These are phyloP conservation scores for Rubroboletus pulcherrimus DNA, from an alignment of 768 basidiomycete genomes.

Conservation along the genomic window DNA sequence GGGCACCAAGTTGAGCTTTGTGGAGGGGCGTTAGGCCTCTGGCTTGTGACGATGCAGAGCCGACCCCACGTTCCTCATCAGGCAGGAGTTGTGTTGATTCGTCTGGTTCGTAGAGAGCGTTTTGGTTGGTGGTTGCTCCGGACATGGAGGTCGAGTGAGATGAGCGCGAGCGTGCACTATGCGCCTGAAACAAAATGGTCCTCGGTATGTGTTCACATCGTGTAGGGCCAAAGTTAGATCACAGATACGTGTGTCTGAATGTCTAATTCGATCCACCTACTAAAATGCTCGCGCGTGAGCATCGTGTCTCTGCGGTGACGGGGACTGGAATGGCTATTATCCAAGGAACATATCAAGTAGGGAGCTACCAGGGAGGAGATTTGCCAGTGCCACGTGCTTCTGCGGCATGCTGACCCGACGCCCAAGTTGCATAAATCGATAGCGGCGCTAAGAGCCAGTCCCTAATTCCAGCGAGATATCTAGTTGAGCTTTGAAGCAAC, in stretches of 20 bases:
- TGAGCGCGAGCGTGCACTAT: neutral
- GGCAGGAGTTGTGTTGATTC: constrained; percentile 2
- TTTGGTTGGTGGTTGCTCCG: neutral
- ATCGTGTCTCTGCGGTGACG: neutral
- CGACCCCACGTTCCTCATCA: neutral
- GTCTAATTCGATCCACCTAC: neutral
- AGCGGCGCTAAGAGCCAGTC: neutral
- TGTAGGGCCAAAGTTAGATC: neutral
- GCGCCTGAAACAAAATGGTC: neutral
- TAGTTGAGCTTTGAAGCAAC: neutral
- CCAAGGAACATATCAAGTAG: neutral
- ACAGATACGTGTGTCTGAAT: neutral
- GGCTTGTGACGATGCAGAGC: neutral
- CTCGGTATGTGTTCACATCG: neutral
- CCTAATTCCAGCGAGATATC: neutral
- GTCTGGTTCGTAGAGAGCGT: neutral
- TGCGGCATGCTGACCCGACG: neutral
- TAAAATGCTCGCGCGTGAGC: neutral
- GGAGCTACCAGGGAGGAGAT: neutral
- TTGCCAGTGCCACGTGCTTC: neutral
- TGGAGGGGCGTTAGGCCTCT: neutral
- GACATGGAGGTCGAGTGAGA: neutral
- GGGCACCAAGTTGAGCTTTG: neutral
- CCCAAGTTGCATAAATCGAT: neutral
- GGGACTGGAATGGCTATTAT: neutral